These are phyloP conservation scores for Wakefieldia striispora DNA, from an alignment of 768 basidiomycete species.

Conservation along the genomic window DNA sequence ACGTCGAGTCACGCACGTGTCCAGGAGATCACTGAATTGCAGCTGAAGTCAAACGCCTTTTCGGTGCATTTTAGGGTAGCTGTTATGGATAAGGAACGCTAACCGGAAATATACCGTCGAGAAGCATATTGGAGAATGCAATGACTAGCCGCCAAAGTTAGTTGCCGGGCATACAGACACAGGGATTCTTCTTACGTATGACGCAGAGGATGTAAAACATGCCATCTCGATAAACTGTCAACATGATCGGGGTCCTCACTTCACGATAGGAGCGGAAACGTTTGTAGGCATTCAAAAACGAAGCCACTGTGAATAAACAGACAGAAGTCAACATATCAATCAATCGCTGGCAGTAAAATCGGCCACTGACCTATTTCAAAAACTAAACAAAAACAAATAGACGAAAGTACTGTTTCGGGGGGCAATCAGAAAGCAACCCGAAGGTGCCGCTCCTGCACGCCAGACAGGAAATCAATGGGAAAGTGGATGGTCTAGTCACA, in stretches of 20 bases:
- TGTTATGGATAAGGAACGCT: background rate
- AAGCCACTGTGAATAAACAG: background rate
- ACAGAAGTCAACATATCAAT: background rate
- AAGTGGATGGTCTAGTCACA: background rate
- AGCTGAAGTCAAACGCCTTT: background rate
- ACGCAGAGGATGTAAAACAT: constrained; percentile 21
- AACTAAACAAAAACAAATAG: constrained; percentile 8
- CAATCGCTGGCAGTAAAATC: background rate
- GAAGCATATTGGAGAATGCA: constrained; percentile 12
- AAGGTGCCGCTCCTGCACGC: background rate
- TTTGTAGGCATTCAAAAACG: constrained; percentile 8
- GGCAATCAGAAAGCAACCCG: background rate
- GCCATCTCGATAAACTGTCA: constrained; percentile 12
- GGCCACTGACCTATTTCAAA: constrained; percentile 9
- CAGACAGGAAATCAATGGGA: background rate
- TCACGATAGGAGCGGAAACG: constrained; percentile 4
- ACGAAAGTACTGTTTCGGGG: constrained; percentile 1
- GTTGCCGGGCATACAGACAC: background rate
- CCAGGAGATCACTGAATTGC: constrained; percentile 4
- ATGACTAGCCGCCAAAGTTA: constrained; percentile 10
- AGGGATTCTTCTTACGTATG: constrained; percentile 2
- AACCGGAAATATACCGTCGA: constrained; percentile 12
- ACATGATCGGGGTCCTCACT: constrained; percentile 1
- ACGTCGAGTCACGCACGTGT: background rate
- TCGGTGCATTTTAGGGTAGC: background rate